These are phyloP conservation scores for Microcos paniculata DNA, from an alignment of 345 rosid genomes.

Conservation along the genomic window DNA sequence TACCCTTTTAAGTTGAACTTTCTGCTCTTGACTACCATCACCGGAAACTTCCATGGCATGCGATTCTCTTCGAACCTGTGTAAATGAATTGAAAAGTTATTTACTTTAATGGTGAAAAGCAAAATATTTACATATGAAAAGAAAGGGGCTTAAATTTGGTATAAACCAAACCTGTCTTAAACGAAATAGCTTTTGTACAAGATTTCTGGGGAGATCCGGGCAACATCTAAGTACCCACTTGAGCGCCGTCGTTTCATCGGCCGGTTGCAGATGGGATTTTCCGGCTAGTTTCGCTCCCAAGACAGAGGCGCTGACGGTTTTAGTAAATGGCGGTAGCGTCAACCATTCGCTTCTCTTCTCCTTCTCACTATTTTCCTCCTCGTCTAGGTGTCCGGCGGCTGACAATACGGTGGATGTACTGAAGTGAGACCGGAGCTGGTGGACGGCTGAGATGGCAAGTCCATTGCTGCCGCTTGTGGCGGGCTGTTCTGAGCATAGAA, in stretches of 20 bases:
- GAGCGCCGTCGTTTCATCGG: constrained; percentile 56
- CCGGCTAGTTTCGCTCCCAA: constrained; percentile 47
- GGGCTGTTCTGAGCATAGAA: constrained; percentile 23
- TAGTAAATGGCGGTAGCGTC: constrained; percentile 63
- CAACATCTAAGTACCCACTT: constrained; percentile 84
- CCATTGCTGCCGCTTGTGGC: neutral
- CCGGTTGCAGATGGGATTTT: constrained; percentile 5
- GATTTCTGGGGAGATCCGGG: constrained; percentile 79
- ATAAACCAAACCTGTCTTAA: constrained; percentile 62
- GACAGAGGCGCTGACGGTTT: constrained; percentile 39
- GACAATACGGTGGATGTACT: constrained; percentile 11
- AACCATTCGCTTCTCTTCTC: constrained; percentile 55
- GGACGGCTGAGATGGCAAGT: constrained; percentile 3
- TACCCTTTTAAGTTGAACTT: constrained; percentile 63
- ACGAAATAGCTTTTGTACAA: constrained; percentile 86
- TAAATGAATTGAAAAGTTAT: neutral
- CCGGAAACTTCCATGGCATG: constrained; percentile 19
- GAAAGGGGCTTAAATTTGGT: neutral
- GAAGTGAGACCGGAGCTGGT: constrained; percentile 26
- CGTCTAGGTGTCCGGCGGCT: neutral
- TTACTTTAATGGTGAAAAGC: neutral
- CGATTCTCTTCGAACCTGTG: constrained; percentile 70
- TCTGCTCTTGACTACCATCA: constrained; percentile 33
- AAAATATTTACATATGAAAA: neutral
- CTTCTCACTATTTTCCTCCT: neutral